phyloP scores from a whole-genome alignment of 139 green algal species.

The Eudorina sp. region DNA sequence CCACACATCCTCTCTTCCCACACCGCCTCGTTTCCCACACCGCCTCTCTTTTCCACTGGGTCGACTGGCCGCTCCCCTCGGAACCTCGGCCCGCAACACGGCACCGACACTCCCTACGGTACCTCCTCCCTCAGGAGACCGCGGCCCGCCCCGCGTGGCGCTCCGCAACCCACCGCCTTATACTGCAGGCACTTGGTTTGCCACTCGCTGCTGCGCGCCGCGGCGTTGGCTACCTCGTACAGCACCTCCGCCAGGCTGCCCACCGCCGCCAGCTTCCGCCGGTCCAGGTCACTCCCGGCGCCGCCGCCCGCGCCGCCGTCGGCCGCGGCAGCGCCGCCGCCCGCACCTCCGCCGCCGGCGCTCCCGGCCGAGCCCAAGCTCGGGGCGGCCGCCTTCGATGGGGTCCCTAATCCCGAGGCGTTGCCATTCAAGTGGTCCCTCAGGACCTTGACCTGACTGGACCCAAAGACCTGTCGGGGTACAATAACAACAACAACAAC shows the following conservation, averaged over 20 bases:
- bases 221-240: constrained; percentile 49
- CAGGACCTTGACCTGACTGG: constrained; percentile 55
- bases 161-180: not conserved
- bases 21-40: no score
- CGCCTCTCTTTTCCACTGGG: no score
- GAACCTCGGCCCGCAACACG: no score
- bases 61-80: no score
- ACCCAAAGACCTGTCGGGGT: constrained; percentile 60
- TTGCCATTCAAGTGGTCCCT: constrained; percentile 26
- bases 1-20: no score
- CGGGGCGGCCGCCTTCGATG: not conserved
- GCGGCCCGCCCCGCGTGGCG: not conserved
- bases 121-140: not conserved
- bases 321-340: not conserved
- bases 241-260: constrained; percentile 37
- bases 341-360: not conserved
- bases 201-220: constrained; percentile 38
- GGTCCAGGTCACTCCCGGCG: not conserved
- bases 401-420: not conserved
- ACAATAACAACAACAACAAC: not conserved
- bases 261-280: constrained; percentile 43
- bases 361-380: not conserved
- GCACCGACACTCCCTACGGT: not conserved
- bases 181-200: constrained; percentile 26
- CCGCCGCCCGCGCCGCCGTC: not conserved